Evolutionary conservation across 495 filamentous ascomycete genomes (phyloP).

Genomic region (Penicillium samsonianum): DNA sequence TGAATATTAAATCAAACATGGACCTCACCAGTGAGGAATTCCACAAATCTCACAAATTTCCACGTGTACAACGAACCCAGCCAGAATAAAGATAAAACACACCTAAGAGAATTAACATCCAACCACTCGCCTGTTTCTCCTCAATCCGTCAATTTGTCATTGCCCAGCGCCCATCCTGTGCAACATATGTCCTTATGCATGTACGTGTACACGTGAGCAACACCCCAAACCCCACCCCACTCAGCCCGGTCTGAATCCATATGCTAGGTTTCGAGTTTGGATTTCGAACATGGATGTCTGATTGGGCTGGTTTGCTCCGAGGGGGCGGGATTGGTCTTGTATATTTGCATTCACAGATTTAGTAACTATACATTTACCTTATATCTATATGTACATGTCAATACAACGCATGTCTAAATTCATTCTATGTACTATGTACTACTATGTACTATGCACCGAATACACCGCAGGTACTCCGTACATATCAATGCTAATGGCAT

Average conservation of each 20-base stretch:
- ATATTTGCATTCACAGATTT: no score
- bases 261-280: neutral
- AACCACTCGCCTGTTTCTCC: neutral
- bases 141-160: conserved; percentile 3
- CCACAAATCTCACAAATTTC: no score
- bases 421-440: neutral
- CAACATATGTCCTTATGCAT: neutral
- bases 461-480: neutral
- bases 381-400: neutral
- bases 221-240: neutral
- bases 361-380: no score
- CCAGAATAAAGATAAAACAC: neutral
- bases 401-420: neutral
- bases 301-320: neutral
- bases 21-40: no score
- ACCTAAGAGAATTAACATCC: neutral
- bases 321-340: neutral
- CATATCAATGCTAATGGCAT: neutral
- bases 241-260: neutral
- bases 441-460: no score
- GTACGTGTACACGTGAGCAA: conserved; percentile 4
- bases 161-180: neutral
- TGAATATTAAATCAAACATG: no score
- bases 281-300: neutral
- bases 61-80: neutral